A percentile compares a stretch with the other conserved stretches of the same genome.
phyloP scores from a whole-genome alignment of 305 asterid genomes.

The Euphrasia arctica region DNA sequence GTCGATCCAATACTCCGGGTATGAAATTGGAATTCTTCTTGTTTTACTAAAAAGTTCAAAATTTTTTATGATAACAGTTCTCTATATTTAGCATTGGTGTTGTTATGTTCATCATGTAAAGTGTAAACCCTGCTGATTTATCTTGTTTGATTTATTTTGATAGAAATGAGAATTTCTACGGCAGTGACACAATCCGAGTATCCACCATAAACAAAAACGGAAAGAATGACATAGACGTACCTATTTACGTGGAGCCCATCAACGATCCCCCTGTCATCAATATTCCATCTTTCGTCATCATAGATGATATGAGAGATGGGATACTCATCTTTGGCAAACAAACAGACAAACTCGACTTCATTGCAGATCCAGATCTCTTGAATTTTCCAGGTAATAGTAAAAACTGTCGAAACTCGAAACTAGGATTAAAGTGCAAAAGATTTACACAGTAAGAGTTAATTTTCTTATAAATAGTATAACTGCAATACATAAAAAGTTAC shows the following conservation, averaged over 20 bases:
- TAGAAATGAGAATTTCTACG: slow-evolving; percentile 71
- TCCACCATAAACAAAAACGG: slow-evolving; percentile 69
- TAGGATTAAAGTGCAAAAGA: background rate
- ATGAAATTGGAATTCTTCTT: slow-evolving; percentile 7
- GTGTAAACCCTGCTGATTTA: background rate
- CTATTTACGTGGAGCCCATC: slow-evolving; percentile 72
- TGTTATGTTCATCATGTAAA: no score
- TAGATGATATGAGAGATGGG: slow-evolving; percentile 49
- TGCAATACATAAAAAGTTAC: no score
- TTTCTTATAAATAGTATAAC: no score
- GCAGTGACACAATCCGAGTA: slow-evolving; percentile 55
- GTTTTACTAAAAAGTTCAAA: background rate
- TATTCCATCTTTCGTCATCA: slow-evolving; percentile 55
- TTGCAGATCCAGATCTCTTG: slow-evolving; percentile 75
- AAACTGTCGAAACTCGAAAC: background rate
- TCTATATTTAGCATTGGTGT: no score
- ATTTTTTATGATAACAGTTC: background rate
- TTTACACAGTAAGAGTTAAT: no score
- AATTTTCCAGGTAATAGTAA: slow-evolving; percentile 60
- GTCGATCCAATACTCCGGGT: slow-evolving; percentile 79
- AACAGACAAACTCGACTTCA: slow-evolving; percentile 34
- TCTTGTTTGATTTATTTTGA: slow-evolving; percentile 22
- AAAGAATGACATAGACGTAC: slow-evolving; percentile 56
- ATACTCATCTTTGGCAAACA: slow-evolving; percentile 46
- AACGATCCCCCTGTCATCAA: slow-evolving; percentile 84